phyloP scores from a whole-genome alignment of 768 basidiomycete species.

The Boletus reticuloceps region DNA sequence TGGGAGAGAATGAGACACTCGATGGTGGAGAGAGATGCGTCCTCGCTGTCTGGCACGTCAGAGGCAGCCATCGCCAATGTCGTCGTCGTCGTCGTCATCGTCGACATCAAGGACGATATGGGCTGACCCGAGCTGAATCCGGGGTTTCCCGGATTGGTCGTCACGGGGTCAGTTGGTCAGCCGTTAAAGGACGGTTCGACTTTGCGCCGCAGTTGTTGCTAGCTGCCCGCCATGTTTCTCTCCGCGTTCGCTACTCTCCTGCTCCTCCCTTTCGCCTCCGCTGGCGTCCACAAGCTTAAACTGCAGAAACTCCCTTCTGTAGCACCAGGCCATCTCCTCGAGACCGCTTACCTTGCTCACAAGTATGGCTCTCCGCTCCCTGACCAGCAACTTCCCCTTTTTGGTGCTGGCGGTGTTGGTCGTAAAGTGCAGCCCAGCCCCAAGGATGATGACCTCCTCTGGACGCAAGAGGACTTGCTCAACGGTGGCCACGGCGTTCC shows the following conservation, averaged over 20 bases:
- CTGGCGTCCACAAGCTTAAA: conserved; percentile 79
- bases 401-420: conserved; percentile 73
- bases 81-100: conserved; percentile 7
- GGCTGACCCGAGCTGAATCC: conserved; percentile 15
- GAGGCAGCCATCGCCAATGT: conserved; percentile 8
- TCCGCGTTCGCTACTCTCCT: conserved; percentile 38
- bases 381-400: conserved; percentile 56
- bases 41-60: conserved; percentile 8
- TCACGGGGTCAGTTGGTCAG: background rate
- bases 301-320: conserved; percentile 77
- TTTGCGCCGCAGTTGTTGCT: conserved; percentile 6
- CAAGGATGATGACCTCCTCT: conserved; percentile 62
- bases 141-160: conserved; percentile 14
- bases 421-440: conserved; percentile 52
- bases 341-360: conserved; percentile 85
- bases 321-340: conserved; percentile 60
- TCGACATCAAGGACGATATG: background rate
- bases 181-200: conserved; percentile 24
- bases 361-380: conserved; percentile 70
- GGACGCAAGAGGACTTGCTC: conserved; percentile 71
- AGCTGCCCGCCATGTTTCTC: conserved; percentile 41
- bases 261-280: conserved; percentile 46
- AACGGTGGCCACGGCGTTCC: conserved; percentile 86
- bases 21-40: conserved; percentile 34
- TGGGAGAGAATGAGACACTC: conserved; percentile 85